phyloP scores from a whole-genome alignment of 148 eudicot genomes.

The Heliamphora exappendiculata region DNA sequence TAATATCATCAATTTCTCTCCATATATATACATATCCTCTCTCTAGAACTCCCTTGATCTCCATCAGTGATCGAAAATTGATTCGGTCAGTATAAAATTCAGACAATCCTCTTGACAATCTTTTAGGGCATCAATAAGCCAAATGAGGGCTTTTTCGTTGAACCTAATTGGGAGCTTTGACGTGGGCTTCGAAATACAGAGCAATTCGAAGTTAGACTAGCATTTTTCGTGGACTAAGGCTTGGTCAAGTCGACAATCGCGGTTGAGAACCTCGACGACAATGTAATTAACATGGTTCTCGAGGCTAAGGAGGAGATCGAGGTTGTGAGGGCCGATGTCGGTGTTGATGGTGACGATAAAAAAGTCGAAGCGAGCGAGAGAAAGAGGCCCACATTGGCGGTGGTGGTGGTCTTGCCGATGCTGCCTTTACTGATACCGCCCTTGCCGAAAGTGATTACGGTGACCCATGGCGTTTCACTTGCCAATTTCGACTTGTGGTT shows the following conservation, averaged over 20 bases:
- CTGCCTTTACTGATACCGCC: constrained; percentile 98
- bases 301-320: constrained; percentile 83
- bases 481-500: constrained; percentile 73
- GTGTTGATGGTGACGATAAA: constrained; percentile 90
- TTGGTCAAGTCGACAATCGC: constrained; percentile 92
- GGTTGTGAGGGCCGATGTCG: constrained; percentile 89
- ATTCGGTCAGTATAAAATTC: too few relatives aligned
- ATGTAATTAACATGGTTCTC: constrained; percentile 94
- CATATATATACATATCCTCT: too few relatives aligned
- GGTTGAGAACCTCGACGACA: constrained; percentile 80
- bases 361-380: constrained; percentile 86
- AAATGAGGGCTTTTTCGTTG: too few relatives aligned
- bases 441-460: too few relatives aligned
- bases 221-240: constrained; percentile 85
- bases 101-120: too few relatives aligned
- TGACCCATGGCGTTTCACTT: constrained; percentile 77
- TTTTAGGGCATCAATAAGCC: too few relatives aligned
- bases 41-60: too few relatives aligned
- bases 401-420: constrained; percentile 94
- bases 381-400: constrained; percentile 91
- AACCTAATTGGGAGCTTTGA: constrained; percentile 84
- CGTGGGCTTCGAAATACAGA: constrained; percentile 81
- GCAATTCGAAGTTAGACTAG: constrained; percentile 69
- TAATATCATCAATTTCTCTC: too few relatives aligned
- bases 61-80: too few relatives aligned